Conservation (phyloP, 305 asterid species). For the Euphrasia arctica region DNA sequence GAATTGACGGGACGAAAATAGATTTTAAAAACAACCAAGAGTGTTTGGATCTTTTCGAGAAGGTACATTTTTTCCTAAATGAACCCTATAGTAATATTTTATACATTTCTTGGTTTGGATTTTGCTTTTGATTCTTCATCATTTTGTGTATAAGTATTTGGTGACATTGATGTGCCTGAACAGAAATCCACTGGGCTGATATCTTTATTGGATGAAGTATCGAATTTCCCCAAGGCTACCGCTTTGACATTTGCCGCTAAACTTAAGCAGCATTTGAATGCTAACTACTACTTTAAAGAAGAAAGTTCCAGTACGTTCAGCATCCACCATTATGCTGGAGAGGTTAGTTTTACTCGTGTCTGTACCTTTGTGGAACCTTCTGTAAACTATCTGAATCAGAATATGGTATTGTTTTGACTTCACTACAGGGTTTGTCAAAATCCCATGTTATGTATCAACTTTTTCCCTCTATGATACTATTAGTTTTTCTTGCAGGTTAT, state of each 20-base stretch:
- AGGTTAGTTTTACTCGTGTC: constrained; percentile 55
- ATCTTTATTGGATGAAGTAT: constrained; percentile 83
- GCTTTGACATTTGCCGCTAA: constrained; percentile 61
- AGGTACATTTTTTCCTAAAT: constrained; percentile 44
- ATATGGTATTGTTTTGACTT: not conserved
- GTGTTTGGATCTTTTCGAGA: constrained; percentile 82
- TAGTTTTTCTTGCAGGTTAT: constrained; percentile 46
- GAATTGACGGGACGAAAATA: constrained; percentile 79
- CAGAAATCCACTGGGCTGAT: constrained; percentile 87
- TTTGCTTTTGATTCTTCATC: constrained; percentile 13
- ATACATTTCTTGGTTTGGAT: constrained; percentile 3
- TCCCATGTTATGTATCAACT: not conserved
- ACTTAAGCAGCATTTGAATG: constrained; percentile 72
- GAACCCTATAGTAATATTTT: constrained; percentile 11
- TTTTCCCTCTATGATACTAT: not conserved
- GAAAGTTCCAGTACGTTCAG: constrained; percentile 60
- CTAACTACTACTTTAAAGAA: constrained; percentile 61
- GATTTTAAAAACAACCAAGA: constrained; percentile 87
- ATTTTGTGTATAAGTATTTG: not conserved
- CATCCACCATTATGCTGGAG: constrained; percentile 77
- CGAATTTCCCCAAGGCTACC: constrained; percentile 72
- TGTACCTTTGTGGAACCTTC: constrained; percentile 18
- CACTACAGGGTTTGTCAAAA: not conserved
- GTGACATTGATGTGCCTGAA: constrained; percentile 19
- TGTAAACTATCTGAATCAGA: constrained; percentile 18